Evolutionary conservation across 257 asterid genomes (phyloP).

Genomic region (Haberlea rhodopensis): DNA sequence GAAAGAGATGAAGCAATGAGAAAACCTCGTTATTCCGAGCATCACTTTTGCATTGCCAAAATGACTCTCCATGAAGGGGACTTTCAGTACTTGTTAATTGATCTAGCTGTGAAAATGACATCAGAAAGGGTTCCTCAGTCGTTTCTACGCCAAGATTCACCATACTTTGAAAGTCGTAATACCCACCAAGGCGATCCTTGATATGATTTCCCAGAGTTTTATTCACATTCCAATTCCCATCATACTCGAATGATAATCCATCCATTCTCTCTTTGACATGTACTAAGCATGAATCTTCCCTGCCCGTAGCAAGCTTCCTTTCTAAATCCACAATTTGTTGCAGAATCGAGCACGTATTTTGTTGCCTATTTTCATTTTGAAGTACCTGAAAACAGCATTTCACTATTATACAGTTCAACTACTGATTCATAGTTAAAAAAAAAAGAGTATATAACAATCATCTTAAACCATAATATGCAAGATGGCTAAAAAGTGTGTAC

Average conservation of each 20-base stretch:
- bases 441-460: no score
- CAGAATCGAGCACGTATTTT: conserved; percentile 44
- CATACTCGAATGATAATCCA: conserved; percentile 29
- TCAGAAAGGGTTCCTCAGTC: conserved; percentile 38
- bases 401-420: not conserved
- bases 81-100: conserved; percentile 29
- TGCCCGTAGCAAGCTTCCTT: conserved; percentile 48
- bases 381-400: conserved; percentile 31
- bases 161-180: conserved; percentile 30
- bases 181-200: conserved; percentile 31
- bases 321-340: conserved; percentile 67
- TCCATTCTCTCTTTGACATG: conserved; percentile 30
- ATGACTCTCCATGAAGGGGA: conserved; percentile 54
- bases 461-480: no score
- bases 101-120: conserved; percentile 49
- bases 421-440: not conserved
- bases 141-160: conserved; percentile 33
- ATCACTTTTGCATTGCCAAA: conserved; percentile 64
- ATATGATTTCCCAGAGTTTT: conserved; percentile 28
- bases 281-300: conserved; percentile 26
- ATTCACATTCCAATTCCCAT: conserved; percentile 29
- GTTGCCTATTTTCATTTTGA: conserved; percentile 22
- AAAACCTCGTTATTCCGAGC: conserved; percentile 57
- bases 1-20: not conserved
- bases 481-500: conserved; percentile 23